phyloP scores from a whole-genome alignment of 805 yeast genomes.

The Kluyveromyces lactis region DNA sequence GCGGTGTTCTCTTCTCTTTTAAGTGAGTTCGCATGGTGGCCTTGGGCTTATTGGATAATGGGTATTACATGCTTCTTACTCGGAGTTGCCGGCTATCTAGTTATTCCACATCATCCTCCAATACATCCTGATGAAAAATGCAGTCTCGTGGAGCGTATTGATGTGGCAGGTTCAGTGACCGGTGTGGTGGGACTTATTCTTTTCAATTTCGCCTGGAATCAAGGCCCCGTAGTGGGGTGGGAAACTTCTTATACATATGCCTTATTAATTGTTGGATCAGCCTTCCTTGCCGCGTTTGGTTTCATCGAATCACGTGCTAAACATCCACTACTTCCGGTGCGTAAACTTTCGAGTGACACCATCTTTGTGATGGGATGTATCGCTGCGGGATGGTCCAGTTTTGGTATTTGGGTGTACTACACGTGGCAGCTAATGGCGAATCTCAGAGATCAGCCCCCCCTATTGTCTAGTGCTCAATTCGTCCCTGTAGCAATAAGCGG shows the following conservation, averaged over 20 bases:
- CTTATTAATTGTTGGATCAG: slow-evolving; percentile 39
- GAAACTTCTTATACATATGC: slow-evolving; percentile 40
- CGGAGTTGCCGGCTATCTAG: slow-evolving; percentile 28
- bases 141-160: slow-evolving; percentile 19
- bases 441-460: slow-evolving; percentile 35
- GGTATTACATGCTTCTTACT: slow-evolving; percentile 33
- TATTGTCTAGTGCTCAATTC: slow-evolving; percentile 35
- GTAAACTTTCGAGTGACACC: slow-evolving; percentile 35
- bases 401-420: slow-evolving; percentile 58
- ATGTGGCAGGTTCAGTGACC: slow-evolving; percentile 37
- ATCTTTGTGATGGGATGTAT: slow-evolving; percentile 40
- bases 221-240: slow-evolving; percentile 64
- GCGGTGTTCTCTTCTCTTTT: slow-evolving; percentile 42
- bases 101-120: slow-evolving; percentile 30
- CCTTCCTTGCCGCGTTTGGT: slow-evolving; percentile 34
- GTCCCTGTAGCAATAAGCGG: slow-evolving; percentile 42
- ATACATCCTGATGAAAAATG: slow-evolving; percentile 7
- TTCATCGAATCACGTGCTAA: slow-evolving; percentile 35
- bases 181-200: slow-evolving; percentile 50
- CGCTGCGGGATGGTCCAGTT: slow-evolving; percentile 56
- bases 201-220: slow-evolving; percentile 56
- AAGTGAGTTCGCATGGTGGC: slow-evolving; percentile 43
- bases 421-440: slow-evolving; percentile 38
- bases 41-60: slow-evolving; percentile 48
- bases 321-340: slow-evolving; percentile 43